phyloP scores from a whole-genome alignment of 23 red algal genomes.

The Gracilaria domingensis region DNA sequence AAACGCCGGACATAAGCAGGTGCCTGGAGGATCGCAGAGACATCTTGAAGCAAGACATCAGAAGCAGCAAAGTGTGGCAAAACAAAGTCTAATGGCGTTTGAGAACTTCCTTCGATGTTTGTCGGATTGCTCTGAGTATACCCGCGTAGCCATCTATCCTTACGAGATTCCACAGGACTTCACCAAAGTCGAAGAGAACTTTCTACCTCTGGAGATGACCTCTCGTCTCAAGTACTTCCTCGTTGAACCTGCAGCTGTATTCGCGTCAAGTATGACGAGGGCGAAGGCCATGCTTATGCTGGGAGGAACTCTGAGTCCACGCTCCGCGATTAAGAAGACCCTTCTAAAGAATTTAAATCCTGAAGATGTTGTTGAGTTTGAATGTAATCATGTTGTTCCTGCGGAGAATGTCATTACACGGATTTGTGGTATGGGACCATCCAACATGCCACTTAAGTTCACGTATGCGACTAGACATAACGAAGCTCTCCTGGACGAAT shows the following conservation, averaged over 20 bases:
- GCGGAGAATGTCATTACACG: conserved; percentile 75
- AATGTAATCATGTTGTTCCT: conserved; percentile 91
- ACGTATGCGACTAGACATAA: conserved; percentile 58
- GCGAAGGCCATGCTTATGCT: conserved; percentile 83
- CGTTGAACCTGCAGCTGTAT: conserved; percentile 62
- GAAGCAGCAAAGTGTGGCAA: conserved; percentile 31
- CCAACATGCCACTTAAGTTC: conserved; percentile 55
- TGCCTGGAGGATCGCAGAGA: not conserved
- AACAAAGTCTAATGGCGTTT: conserved; percentile 52
- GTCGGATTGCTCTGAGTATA: conserved; percentile 31
- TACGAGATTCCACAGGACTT: not conserved
- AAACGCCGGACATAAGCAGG: not conserved
- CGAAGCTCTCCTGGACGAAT: conserved; percentile 68
- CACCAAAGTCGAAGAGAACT: conserved; percentile 1
- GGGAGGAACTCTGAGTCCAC: conserved; percentile 93
- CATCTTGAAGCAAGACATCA: not conserved
- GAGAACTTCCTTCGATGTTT: conserved; percentile 49
- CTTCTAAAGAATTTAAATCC: conserved; percentile 24
- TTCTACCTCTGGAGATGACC: conserved; percentile 23
- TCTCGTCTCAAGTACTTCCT: conserved; percentile 77
- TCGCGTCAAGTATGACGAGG: conserved; percentile 41
- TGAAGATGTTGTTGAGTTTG: conserved; percentile 57
- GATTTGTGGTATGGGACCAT: conserved; percentile 69
- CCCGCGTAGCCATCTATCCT: conserved; percentile 70
- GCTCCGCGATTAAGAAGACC: conserved; percentile 43